phyloP scores from a whole-genome alignment of 371 early-diverging fungal species.

The Batrachochytrium dendrobatidis region DNA sequence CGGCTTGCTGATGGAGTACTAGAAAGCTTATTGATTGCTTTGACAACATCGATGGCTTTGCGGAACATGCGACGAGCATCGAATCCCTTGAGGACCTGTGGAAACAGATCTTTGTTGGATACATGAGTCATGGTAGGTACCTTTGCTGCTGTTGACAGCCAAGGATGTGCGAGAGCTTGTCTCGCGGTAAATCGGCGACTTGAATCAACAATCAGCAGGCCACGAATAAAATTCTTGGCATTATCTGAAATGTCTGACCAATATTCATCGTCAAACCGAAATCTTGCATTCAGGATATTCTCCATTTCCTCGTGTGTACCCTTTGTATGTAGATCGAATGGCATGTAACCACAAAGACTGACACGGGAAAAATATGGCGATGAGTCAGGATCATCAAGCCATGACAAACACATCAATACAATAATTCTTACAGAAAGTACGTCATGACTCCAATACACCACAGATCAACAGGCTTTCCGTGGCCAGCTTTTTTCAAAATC shows the following conservation, averaged over 20 bases:
- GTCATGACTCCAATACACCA: slow-evolving; percentile 54
- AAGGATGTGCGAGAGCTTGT: slow-evolving; percentile 76
- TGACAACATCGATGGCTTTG: slow-evolving; percentile 30
- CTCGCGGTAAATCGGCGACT: slow-evolving; percentile 65
- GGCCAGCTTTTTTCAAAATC: slow-evolving; percentile 40
- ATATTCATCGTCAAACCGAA: slow-evolving; percentile 63
- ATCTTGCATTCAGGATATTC: slow-evolving; percentile 66
- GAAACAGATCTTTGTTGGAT: slow-evolving; percentile 66
- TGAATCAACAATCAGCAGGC: slow-evolving; percentile 66
- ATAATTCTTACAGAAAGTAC: slow-evolving; percentile 32
- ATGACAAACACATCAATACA: neutral
- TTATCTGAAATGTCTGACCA: slow-evolving; percentile 52
- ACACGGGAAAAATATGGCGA: neutral
- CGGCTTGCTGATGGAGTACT: slow-evolving; percentile 4
- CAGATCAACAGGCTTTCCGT: slow-evolving; percentile 55
- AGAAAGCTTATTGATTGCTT: slow-evolving; percentile 28
- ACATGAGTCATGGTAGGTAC: slow-evolving; percentile 15
- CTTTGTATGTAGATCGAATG: slow-evolving; percentile 29
- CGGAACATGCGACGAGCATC: slow-evolving; percentile 23
- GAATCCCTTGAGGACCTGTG: slow-evolving; percentile 61
- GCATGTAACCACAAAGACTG: slow-evolving; percentile 46
- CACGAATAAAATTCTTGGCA: slow-evolving; percentile 89
- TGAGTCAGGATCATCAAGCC: neutral
- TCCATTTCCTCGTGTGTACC: slow-evolving; percentile 36
- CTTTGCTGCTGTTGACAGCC: slow-evolving; percentile 50